phyloP scores from a whole-genome alignment of 495 filamentous ascomycete genomes.

The Chaetomium tenue region DNA sequence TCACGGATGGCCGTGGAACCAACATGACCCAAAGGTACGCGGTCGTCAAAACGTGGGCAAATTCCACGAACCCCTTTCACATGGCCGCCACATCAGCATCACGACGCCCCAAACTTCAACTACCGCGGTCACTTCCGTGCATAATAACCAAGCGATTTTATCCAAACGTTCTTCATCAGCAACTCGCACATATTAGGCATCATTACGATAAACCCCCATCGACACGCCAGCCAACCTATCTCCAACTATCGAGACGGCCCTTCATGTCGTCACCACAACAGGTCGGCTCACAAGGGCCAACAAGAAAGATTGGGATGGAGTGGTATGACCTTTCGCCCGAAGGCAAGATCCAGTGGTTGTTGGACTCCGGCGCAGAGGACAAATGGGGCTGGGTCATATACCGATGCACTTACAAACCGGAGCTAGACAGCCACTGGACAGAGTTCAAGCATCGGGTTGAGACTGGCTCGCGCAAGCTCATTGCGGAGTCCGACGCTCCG shows the following conservation, averaged over 20 bases:
- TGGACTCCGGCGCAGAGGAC: not conserved
- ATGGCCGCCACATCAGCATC: not conserved
- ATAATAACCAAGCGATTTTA: not conserved
- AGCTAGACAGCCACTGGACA: not conserved
- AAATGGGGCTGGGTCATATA: constrained; percentile 8
- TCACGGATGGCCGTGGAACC: too few species aligned
- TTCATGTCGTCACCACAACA: not conserved
- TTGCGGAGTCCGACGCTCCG: not conserved
- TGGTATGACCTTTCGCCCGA: not conserved
- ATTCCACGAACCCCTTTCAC: not conserved
- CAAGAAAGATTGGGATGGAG: not conserved
- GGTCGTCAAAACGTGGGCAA: too few species aligned
- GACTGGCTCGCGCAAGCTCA: not conserved
- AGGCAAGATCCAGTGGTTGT: not conserved
- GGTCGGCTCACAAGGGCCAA: not conserved
- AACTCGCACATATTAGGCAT: not conserved
- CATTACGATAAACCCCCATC: not conserved
- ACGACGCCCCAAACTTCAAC: not conserved
- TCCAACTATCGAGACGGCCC: not conserved
- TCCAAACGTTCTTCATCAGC: not conserved
- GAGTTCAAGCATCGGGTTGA: not conserved
- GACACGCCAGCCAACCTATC: not conserved
- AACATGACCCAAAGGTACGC: too few species aligned
- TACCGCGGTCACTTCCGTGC: not conserved
- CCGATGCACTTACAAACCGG: constrained; percentile 3